Evolutionary conservation across 305 asterid genomes (phyloP).

Genomic region (Solanum hybrid): DNA sequence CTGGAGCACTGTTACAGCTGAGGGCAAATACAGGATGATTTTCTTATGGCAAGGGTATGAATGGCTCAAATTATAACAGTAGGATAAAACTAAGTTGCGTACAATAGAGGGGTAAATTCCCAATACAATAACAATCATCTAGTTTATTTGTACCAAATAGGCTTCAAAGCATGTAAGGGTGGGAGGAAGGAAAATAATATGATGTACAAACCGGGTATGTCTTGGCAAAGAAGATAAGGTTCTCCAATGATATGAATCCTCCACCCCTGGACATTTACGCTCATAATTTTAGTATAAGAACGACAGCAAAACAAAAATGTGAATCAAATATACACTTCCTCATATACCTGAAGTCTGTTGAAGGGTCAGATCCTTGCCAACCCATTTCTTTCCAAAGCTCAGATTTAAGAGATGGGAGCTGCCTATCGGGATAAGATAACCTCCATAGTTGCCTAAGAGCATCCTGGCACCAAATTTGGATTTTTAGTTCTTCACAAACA

Average conservation of each 20-base stretch:
- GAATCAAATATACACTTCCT: not conserved
- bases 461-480: slow-evolving; percentile 34
- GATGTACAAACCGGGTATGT: slow-evolving; percentile 32
- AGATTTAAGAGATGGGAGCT: slow-evolving; percentile 77
- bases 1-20: not conserved
- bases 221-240: slow-evolving; percentile 41
- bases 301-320: not conserved
- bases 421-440: slow-evolving; percentile 74
- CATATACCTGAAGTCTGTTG: slow-evolving; percentile 87
- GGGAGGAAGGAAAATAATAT: not conserved
- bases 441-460: slow-evolving; percentile 87
- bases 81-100: not conserved
- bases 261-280: slow-evolving; percentile 61
- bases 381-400: slow-evolving; percentile 99
- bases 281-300: slow-evolving; percentile 8
- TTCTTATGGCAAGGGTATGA: not conserved
- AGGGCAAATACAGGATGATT: not conserved
- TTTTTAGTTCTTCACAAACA: not conserved
- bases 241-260: slow-evolving; percentile 72
- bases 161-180: not conserved
- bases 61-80: not conserved
- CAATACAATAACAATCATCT: not conserved
- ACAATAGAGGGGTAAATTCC: not conserved
- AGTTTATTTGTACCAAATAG: not conserved
- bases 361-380: slow-evolving; percentile 97